phyloP scores from a whole-genome alignment of 768 basidiomycete genomes.

The Glaciozyma martinii region DNA sequence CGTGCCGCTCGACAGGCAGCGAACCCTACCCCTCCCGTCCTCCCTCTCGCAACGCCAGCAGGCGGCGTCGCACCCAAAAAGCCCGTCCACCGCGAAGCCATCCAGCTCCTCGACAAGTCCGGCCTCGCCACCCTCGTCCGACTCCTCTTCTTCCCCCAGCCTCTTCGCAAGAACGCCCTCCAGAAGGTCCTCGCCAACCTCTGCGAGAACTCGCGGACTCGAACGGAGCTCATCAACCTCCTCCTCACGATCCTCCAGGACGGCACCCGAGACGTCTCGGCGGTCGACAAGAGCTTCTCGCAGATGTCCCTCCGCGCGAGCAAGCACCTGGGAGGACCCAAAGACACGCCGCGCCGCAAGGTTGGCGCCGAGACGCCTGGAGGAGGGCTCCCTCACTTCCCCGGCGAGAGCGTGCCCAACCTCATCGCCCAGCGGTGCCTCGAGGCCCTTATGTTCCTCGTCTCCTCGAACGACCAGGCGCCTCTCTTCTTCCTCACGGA shows the following conservation, averaged over 20 bases:
- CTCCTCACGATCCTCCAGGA: constrained; percentile 90
- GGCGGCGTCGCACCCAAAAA: constrained; percentile 39
- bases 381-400: constrained; percentile 46
- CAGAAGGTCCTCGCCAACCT: constrained; percentile 87
- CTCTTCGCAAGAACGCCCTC: constrained; percentile 70
- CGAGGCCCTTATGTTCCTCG: constrained; percentile 80
- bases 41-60: not conserved
- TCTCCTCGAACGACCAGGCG: constrained; percentile 69
- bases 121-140: constrained; percentile 83
- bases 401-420: constrained; percentile 71
- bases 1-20: not conserved
- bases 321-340: constrained; percentile 13
- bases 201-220: constrained; percentile 86
- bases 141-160: constrained; percentile 91
- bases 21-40: not conserved
- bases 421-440: constrained; percentile 89
- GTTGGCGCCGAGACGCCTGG: constrained; percentile 43
- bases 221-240: constrained; percentile 86
- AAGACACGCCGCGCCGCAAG: constrained; percentile 37
- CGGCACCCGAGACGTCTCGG: constrained; percentile 80
- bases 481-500: constrained; percentile 92
- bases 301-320: constrained; percentile 68
- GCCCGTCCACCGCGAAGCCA: constrained; percentile 54
- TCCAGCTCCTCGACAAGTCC: constrained; percentile 81
- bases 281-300: constrained; percentile 82